Percentiles rank a stretch among this genome's conserved stretches.
Conservation (phyloP, 225 moss, liverwort and hornwort genomes). For the Sphagnum tenellum region DNA sequence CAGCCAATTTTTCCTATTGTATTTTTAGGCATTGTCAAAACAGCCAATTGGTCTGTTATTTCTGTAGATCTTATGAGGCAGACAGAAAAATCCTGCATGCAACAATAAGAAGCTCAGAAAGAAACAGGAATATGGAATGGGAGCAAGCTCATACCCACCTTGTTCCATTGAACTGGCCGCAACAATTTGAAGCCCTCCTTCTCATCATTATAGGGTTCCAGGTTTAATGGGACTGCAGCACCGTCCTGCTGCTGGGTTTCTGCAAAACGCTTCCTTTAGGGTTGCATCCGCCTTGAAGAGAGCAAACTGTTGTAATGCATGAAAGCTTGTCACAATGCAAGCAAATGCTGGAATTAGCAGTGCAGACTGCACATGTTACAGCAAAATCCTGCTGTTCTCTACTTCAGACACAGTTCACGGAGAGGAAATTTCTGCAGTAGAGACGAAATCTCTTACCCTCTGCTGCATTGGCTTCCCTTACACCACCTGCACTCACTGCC, state of each 20-base stretch:
- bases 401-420: too few species aligned
- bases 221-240: constrained; percentile 26
- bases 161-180: constrained; percentile 78
- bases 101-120: neutral
- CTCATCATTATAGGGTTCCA: constrained; percentile 77
- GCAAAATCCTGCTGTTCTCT: too few species aligned
- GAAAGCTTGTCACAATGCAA: too few species aligned
- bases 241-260: neutral
- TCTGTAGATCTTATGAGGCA: neutral
- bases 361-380: too few species aligned
- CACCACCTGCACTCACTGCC: too few species aligned
- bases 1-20: neutral
- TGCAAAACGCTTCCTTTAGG: too few species aligned
- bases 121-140: neutral
- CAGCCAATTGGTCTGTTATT: neutral
- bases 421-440: too few species aligned
- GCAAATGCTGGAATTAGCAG: too few species aligned
- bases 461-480: too few species aligned
- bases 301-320: too few species aligned
- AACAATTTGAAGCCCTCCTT: constrained; percentile 75
- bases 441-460: too few species aligned
- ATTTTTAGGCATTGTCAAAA: neutral
- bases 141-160: constrained; percentile 23
- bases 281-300: too few species aligned
- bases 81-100: neutral